phyloP scores from a whole-genome alignment of 2,329 filamentous ascomycete species.

The Scedosporium dehoogii region DNA sequence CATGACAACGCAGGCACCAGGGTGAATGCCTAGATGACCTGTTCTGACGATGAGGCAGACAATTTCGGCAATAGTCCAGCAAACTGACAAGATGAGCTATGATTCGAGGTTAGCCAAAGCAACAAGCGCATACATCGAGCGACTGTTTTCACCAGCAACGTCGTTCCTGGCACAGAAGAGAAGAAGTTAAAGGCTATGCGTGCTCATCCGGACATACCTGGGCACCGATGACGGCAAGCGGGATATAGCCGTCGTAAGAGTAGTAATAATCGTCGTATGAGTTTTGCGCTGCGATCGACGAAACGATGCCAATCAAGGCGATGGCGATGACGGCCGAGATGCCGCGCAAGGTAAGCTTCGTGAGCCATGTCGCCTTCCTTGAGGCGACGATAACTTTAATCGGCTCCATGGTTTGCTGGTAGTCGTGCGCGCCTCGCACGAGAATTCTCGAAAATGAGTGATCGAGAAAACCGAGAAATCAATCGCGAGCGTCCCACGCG shows the following conservation, averaged over 20 bases:
- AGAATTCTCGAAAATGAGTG: not conserved
- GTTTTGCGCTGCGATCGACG: not conserved
- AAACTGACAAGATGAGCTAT: not conserved
- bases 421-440: not conserved
- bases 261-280: not conserved
- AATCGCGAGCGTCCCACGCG: not conserved
- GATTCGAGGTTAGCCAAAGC: not conserved
- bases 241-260: not conserved
- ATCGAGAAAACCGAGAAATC: not conserved
- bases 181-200: not conserved
- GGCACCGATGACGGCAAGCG: not conserved
- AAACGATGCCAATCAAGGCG: not conserved
- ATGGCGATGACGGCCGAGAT: not conserved
- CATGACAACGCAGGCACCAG: constrained; percentile 9
- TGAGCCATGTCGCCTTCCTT: not conserved
- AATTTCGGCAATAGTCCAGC: constrained; percentile 9
- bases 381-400: not conserved
- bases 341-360: not conserved
- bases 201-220: not conserved
- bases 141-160: not conserved
- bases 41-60: constrained; percentile 9
- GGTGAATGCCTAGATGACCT: constrained; percentile 10
- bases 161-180: not conserved
- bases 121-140: not conserved
- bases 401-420: not conserved